Conservation (phyloP, 2,329 filamentous ascomycete species). For the Diplodia seriata region DNA sequence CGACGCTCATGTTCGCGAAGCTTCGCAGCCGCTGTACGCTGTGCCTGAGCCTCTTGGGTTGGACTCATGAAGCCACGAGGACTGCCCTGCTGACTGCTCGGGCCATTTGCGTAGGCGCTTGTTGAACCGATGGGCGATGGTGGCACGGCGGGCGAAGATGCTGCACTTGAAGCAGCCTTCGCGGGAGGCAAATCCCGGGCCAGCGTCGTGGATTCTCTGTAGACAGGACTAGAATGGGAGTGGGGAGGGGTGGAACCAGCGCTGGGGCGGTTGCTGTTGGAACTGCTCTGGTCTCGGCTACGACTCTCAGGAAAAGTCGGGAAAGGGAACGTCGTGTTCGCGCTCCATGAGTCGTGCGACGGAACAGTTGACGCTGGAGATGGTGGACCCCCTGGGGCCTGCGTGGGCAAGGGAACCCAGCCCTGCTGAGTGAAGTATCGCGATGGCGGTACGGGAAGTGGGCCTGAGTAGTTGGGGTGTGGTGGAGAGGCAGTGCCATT, state of each 20-base stretch:
- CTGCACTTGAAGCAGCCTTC: neutral
- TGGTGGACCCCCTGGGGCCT: neutral
- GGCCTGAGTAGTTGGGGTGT: constrained; percentile 19
- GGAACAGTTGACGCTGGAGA: constrained; percentile 3
- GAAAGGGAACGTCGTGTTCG: constrained; percentile 15
- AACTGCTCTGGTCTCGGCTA: neutral
- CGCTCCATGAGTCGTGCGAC: neutral
- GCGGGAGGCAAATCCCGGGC: neutral
- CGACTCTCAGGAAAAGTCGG: neutral
- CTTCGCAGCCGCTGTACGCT: constrained; percentile 8
- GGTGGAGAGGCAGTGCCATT: constrained; percentile 9
- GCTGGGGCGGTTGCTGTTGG: constrained; percentile 13
- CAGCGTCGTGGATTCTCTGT: neutral
- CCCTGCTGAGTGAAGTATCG: constrained; percentile 14
- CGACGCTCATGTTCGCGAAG: constrained; percentile 2
- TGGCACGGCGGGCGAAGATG: constrained; percentile 1
- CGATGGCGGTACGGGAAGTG: constrained; percentile 14
- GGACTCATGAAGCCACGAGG: constrained; percentile 20
- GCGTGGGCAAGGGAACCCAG: neutral
- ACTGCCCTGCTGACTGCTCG: constrained; percentile 1
- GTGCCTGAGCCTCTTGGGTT: constrained; percentile 18
- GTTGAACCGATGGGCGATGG: constrained; percentile 2
- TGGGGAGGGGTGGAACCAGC: constrained; percentile 1
- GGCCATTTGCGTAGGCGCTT: neutral
- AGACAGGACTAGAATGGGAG: neutral